A percentile compares a stretch with the other conserved stretches of the same genome.
phyloP scores from a whole-genome alignment of 2,329 filamentous ascomycete genomes.

The Colletotrichum sp. region DNA sequence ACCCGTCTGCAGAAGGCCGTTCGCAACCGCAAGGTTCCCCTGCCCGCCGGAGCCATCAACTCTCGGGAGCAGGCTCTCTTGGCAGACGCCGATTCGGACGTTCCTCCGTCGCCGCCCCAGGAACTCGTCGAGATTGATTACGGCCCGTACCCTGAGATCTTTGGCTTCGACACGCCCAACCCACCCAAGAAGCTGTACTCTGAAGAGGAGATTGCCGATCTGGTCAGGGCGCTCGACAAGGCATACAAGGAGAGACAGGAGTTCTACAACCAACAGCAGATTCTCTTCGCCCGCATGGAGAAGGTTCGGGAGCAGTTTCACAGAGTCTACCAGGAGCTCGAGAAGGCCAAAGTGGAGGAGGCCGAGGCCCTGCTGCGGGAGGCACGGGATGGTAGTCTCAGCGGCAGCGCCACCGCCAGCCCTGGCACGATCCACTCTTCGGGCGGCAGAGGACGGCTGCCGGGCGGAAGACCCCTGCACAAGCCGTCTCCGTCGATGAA shows the following conservation, averaged over 20 bases:
- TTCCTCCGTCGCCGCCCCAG: background rate
- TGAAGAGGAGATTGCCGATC: background rate
- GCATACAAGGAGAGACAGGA: background rate
- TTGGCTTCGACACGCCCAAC: background rate
- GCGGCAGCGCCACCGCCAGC: background rate
- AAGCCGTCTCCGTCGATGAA: background rate
- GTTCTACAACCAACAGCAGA: background rate
- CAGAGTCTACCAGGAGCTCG: background rate
- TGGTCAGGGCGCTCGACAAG: background rate
- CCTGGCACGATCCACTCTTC: background rate
- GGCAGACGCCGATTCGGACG: background rate
- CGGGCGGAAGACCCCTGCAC: background rate
- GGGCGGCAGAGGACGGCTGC: background rate
- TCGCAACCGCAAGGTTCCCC: background rate
- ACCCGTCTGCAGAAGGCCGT: background rate
- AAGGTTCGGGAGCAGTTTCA: background rate
- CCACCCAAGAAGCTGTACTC: background rate
- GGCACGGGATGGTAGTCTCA: background rate
- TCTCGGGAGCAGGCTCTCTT: background rate
- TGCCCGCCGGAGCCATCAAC: background rate
- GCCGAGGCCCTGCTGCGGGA: background rate
- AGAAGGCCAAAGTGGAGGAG: background rate
- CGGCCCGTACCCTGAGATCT: background rate
- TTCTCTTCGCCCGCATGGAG: background rate
- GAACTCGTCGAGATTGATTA: background rate